Evolutionary conservation across 495 filamentous ascomycete species (phyloP).

Genomic region (Xylaria castorea): DNA sequence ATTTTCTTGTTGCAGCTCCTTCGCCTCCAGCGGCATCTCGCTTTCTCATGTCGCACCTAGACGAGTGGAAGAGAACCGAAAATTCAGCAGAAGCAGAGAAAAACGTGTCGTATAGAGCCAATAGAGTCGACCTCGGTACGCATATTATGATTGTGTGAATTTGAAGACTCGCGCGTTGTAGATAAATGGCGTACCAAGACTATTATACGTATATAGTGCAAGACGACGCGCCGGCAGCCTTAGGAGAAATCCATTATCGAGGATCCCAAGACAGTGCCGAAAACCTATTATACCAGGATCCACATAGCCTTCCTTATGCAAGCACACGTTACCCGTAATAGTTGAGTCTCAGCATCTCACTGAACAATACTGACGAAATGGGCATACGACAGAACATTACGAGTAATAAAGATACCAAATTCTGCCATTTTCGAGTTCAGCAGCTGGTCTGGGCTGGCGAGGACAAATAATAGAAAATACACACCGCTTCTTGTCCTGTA

Average conservation of each 20-base stretch:
- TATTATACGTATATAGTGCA: background rate
- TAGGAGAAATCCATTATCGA: background rate
- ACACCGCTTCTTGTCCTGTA: conserved; percentile 19
- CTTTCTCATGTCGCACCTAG: background rate
- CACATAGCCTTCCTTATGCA: too few species aligned
- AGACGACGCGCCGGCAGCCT: background rate
- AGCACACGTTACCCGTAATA: background rate
- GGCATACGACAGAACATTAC: background rate
- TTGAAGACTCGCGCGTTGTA: background rate
- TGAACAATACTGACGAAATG: background rate
- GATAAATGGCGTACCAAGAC: background rate
- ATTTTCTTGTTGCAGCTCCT: background rate
- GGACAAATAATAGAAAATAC: background rate
- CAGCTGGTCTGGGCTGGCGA: background rate
- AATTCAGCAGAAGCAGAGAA: background rate
- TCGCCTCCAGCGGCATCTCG: background rate
- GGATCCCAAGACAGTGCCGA: background rate
- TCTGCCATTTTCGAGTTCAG: background rate
- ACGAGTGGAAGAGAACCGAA: background rate
- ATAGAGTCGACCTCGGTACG: background rate
- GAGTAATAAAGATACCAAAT: background rate
- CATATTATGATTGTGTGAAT: background rate
- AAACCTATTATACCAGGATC: background rate
- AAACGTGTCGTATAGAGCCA: background rate
- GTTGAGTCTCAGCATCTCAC: background rate